Evolutionary conservation across 2,329 filamentous ascomycete species (phyloP).

Genomic region (Eutypella sp.): DNA sequence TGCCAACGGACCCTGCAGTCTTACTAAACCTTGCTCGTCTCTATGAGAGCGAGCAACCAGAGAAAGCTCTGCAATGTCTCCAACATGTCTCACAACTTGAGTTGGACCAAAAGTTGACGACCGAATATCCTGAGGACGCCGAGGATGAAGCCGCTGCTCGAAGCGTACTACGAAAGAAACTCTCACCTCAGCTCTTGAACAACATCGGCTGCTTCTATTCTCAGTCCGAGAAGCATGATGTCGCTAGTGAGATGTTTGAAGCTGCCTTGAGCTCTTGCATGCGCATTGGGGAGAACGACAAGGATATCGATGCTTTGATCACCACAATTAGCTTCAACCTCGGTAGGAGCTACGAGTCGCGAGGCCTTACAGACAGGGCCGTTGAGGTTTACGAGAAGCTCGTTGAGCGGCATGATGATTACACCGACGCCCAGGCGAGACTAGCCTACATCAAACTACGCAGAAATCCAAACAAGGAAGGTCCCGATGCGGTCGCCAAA

Average conservation of each 20-base stretch:
- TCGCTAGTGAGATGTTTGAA: constrained; percentile 84
- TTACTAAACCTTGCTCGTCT: constrained; percentile 86
- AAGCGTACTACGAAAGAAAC: constrained; percentile 63
- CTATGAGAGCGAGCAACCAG: constrained; percentile 79
- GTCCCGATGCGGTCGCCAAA: constrained; percentile 78
- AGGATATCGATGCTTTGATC: constrained; percentile 85
- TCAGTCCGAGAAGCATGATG: constrained; percentile 74
- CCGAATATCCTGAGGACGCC: constrained; percentile 57
- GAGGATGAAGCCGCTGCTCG: constrained; percentile 58
- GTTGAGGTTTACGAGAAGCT: constrained; percentile 84
- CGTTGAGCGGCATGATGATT: constrained; percentile 79
- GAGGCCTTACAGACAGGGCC: constrained; percentile 75
- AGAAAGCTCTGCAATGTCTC: constrained; percentile 88
- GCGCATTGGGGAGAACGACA: constrained; percentile 67
- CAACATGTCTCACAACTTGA: constrained; percentile 90
- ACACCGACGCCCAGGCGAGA: constrained; percentile 84
- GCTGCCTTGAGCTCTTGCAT: constrained; percentile 85
- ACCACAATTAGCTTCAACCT: constrained; percentile 98
- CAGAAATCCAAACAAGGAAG: constrained; percentile 76
- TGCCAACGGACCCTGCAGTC: constrained; percentile 77
- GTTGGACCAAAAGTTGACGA: constrained; percentile 68
- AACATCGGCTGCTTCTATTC: constrained; percentile 97
- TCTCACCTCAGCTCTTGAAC: constrained; percentile 89
- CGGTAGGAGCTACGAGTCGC: constrained; percentile 85
- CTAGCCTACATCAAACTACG: constrained; percentile 86